Evolutionary conservation across 495 filamentous ascomycete genomes (phyloP).

Genomic region (Penicillium maclennaniae): DNA sequence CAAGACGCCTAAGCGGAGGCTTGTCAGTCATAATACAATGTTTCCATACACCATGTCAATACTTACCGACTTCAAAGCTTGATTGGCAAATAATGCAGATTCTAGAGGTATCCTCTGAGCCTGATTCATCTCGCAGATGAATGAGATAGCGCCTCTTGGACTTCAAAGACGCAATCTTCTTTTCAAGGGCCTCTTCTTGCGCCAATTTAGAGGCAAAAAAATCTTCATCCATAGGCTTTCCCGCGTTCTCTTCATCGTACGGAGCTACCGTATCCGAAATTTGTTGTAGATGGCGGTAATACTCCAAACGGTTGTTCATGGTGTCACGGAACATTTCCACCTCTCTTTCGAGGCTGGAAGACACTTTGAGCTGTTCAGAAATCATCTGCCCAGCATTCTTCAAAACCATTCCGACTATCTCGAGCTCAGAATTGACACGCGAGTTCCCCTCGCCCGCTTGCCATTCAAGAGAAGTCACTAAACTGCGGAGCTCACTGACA

Average conservation of each 20-base stretch:
- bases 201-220: slow-evolving; percentile 34
- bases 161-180: slow-evolving; percentile 56
- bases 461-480: slow-evolving; percentile 59
- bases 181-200: slow-evolving; percentile 47
- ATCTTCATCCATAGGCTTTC: slow-evolving; percentile 36
- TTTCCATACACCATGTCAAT: not conserved
- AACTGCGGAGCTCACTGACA: slow-evolving; percentile 61
- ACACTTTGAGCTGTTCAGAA: slow-evolving; percentile 61
- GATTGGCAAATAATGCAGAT: slow-evolving; percentile 79
- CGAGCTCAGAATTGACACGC: slow-evolving; percentile 62
- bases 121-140: slow-evolving; percentile 56
- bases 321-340: slow-evolving; percentile 69
- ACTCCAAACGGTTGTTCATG: slow-evolving; percentile 80
- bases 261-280: slow-evolving; percentile 82
- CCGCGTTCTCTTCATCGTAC: slow-evolving; percentile 56
- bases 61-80: slow-evolving; percentile 65
- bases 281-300: slow-evolving; percentile 81
- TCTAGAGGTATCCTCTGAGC: slow-evolving; percentile 50
- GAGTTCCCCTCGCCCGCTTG: slow-evolving; percentile 55
- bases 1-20: slow-evolving; percentile 49
- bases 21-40: not conserved
- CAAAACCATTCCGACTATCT: slow-evolving; percentile 54
- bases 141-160: slow-evolving; percentile 70
- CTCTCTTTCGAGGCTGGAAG: slow-evolving; percentile 62
- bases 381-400: slow-evolving; percentile 57